A percentile compares a stretch with the other conserved stretches of the same genome.
Conservation (phyloP, 108 stramenopile genomes). For the Cyclotella baltica region DNA sequence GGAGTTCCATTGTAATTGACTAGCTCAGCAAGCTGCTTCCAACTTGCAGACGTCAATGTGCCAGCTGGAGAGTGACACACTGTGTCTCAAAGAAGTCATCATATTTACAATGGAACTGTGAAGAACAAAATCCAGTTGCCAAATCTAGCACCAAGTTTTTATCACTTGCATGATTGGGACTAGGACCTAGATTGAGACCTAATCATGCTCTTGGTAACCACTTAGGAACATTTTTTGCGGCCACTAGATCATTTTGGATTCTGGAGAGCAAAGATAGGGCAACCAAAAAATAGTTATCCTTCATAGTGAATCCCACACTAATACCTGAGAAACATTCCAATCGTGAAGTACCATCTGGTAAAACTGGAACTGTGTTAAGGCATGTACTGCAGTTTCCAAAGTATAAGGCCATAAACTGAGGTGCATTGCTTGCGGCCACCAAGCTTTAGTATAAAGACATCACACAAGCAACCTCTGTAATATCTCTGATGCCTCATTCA, state of each 20-base stretch:
- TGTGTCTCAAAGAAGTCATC: slow-evolving; percentile 48
- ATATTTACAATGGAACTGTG: no score
- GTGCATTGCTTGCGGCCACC: not conserved
- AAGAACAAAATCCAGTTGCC: slow-evolving; percentile 43
- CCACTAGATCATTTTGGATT: not conserved
- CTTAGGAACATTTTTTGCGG: not conserved
- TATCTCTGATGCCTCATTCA: not conserved
- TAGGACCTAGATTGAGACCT: slow-evolving; percentile 48
- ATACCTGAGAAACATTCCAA: not conserved
- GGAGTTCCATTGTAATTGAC: not conserved
- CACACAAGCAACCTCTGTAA: not conserved
- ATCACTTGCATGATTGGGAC: slow-evolving; percentile 37
- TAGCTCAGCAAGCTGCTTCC: not conserved
- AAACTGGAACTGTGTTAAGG: not conserved
- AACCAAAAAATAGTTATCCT: not conserved
- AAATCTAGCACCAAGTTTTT: slow-evolving; percentile 45
- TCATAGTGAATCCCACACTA: not conserved
- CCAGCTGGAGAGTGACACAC: not conserved
- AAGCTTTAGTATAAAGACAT: not conserved
- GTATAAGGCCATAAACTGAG: no score
- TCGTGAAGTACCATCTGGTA: not conserved
- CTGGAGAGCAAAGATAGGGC: not conserved
- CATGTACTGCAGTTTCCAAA: not conserved
- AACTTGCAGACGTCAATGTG: not conserved
- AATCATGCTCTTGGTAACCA: slow-evolving; percentile 14